phyloP scores from a whole-genome alignment of 208 protist species.

The Porcisia deanei region DNA sequence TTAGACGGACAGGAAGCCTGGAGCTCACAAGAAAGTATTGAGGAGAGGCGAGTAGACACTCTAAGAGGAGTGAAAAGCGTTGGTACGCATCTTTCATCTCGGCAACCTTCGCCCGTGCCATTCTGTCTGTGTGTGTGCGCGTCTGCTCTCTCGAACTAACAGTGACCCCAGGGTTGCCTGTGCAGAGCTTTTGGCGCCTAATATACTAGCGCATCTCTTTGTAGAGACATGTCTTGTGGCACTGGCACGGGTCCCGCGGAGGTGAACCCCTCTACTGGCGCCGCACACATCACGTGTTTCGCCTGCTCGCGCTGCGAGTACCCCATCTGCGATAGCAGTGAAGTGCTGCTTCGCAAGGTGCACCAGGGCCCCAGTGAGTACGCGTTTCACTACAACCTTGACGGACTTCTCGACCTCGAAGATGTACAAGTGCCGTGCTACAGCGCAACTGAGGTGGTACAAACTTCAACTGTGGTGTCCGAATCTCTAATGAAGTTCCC shows the following conservation, averaged over 20 bases:
- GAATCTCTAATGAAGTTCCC: slow-evolving; percentile 54
- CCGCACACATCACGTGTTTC: slow-evolving; percentile 52
- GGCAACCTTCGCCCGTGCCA: neutral
- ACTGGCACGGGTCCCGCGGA: neutral
- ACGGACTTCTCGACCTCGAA: slow-evolving; percentile 73
- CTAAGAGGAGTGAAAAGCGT: no score
- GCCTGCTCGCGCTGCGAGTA: slow-evolving; percentile 79
- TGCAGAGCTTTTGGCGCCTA: neutral
- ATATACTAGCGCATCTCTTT: no score
- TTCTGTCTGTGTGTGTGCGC: neutral
- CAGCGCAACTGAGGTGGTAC: slow-evolving; percentile 58
- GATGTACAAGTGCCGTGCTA: slow-evolving; percentile 77
- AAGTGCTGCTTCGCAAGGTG: slow-evolving; percentile 47
- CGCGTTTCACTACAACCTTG: slow-evolving; percentile 77
- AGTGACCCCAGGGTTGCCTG: neutral
- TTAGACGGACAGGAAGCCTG: no score
- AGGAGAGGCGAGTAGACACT: no score
- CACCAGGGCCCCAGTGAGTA: slow-evolving; percentile 50
- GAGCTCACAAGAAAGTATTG: no score
- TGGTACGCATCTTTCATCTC: no score
- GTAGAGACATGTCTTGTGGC: neutral
- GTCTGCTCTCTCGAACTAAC: neutral
- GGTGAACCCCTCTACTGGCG: neutral
- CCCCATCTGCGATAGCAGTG: slow-evolving; percentile 61
- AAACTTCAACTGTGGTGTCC: slow-evolving; percentile 55